These are phyloP conservation scores for Pseudocercospora vitis DNA, from an alignment of 2,329 filamentous ascomycete genomes.

Conservation along the genomic window DNA sequence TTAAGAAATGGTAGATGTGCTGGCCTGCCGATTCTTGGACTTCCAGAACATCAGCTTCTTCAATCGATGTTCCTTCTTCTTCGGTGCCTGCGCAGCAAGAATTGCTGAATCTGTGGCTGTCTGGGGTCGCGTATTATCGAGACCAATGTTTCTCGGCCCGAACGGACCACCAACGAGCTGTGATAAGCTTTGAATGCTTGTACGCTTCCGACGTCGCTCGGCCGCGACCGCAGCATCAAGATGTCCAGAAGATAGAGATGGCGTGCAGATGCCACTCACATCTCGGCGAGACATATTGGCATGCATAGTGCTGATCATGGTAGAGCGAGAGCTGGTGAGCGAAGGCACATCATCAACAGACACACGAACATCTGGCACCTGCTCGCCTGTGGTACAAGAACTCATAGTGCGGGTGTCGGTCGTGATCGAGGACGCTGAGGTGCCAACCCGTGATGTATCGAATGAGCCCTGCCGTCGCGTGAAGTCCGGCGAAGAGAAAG, in stretches of 20 bases:
- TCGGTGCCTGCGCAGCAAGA: conserved; percentile 60
- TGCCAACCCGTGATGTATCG: conserved; percentile 71
- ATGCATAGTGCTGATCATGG: conserved; percentile 69
- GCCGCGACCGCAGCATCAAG: conserved; percentile 38
- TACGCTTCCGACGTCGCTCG: conserved; percentile 66
- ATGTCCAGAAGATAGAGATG: conserved; percentile 44
- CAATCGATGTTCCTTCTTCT: conserved; percentile 68
- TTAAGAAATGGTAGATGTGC: conserved; percentile 25
- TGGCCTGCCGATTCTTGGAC: conserved; percentile 45
- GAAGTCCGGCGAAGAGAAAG: conserved; percentile 64
- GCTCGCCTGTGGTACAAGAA: conserved; percentile 71
- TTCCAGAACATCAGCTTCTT: conserved; percentile 82
- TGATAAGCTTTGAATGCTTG: conserved; percentile 74
- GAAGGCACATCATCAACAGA: conserved; percentile 75
- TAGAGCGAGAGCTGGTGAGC: conserved; percentile 72
- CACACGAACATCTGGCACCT: conserved; percentile 68
- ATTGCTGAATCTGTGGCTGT: conserved; percentile 56
- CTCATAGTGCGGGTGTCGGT: conserved; percentile 68
- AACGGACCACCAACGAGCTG: conserved; percentile 73
- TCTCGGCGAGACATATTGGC: conserved; percentile 38
- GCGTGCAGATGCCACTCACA: conserved; percentile 40
- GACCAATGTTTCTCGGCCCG: conserved; percentile 41
- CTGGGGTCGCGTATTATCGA: conserved; percentile 40
- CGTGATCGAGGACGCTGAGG: conserved; percentile 69
- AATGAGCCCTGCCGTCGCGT: conserved; percentile 63